Conservation (phyloP, 2,329 filamentous ascomycete species). For the Sordariomycetes sp. region DNA sequence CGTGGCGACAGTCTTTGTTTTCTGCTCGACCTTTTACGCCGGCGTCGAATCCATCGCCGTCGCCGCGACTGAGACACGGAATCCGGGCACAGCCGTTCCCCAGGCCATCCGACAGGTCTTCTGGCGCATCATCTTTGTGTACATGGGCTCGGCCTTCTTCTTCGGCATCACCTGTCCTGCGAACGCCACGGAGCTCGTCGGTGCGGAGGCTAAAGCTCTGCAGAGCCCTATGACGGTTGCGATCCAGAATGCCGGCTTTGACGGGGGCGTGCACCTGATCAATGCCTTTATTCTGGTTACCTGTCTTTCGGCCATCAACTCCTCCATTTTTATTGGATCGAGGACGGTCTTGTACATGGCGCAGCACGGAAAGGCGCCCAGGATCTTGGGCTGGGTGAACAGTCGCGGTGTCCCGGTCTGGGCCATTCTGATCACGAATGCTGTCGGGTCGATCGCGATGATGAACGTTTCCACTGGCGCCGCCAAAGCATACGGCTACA, state of each 20-base stretch:
- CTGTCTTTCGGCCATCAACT: conserved; percentile 63
- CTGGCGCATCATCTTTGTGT: conserved; percentile 52
- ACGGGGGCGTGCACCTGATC: conserved; percentile 63
- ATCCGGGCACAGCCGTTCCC: conserved; percentile 45
- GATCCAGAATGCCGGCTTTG: conserved; percentile 64
- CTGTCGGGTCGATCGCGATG: conserved; percentile 63
- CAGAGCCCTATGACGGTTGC: conserved; percentile 68
- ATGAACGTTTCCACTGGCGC: conserved; percentile 65
- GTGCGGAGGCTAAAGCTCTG: conserved; percentile 51
- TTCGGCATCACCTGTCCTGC: conserved; percentile 67
- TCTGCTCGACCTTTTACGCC: conserved; percentile 61
- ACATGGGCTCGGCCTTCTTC: conserved; percentile 65
- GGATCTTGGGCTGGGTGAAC: conserved; percentile 59
- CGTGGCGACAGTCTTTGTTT: conserved; percentile 58
- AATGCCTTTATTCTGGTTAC: conserved; percentile 71
- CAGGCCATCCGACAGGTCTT: conserved; percentile 52
- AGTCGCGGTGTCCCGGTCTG: conserved; percentile 50
- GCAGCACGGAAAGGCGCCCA: conserved; percentile 61
- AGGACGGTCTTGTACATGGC: conserved; percentile 71
- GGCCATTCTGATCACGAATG: conserved; percentile 59
- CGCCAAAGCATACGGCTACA: conserved; percentile 55
- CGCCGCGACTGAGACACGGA: conserved; percentile 51
- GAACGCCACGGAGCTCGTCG: conserved; percentile 54
- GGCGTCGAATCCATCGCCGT: conserved; percentile 58
- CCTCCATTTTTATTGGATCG: conserved; percentile 68